These are phyloP conservation scores for Podospora pseudopauciseta DNA, from an alignment of 495 filamentous ascomycete species.

Conservation along the genomic window DNA sequence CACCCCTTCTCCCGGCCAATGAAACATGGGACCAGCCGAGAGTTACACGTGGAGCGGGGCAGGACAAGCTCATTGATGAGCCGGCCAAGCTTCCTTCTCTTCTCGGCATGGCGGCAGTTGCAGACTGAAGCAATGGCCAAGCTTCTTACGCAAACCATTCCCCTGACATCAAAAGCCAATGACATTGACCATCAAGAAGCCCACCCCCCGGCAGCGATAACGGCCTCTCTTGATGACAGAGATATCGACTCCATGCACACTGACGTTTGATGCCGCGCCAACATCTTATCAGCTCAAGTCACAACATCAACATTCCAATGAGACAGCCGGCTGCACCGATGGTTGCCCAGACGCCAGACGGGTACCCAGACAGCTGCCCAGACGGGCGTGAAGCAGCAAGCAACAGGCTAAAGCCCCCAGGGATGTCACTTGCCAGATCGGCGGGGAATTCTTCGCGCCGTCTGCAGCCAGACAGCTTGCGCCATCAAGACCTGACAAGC, in stretches of 20 bases:
- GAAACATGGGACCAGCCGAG: background rate
- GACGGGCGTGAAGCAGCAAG: background rate
- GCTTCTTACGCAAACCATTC: background rate
- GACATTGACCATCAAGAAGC: background rate
- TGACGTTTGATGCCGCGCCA: too few relatives aligned
- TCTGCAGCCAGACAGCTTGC: background rate
- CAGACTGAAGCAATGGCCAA: constrained; percentile 7
- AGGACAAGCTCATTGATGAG: background rate
- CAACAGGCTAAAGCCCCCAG: background rate
- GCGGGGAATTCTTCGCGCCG: background rate
- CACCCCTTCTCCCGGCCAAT: background rate
- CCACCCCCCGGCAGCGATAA: background rate
- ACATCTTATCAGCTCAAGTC: background rate
- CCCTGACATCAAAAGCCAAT: constrained; percentile 10
- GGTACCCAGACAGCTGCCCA: background rate
- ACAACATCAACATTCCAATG: background rate
- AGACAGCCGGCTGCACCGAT: background rate
- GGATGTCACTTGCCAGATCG: constrained; percentile 1
- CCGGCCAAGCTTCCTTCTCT: constrained; percentile 18
- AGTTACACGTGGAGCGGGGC: constrained; percentile 4
- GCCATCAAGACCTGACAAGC: background rate
- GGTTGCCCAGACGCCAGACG: background rate
- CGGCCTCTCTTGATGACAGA: background rate
- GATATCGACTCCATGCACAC: background rate
- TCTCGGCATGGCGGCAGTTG: constrained; percentile 21